Percentiles rank a stretch among this genome's conserved stretches.
Evolutionary conservation across 202 grass and related monocot genomes (phyloP).

Genomic region (Bolboschoenoplectus hybrid): DNA sequence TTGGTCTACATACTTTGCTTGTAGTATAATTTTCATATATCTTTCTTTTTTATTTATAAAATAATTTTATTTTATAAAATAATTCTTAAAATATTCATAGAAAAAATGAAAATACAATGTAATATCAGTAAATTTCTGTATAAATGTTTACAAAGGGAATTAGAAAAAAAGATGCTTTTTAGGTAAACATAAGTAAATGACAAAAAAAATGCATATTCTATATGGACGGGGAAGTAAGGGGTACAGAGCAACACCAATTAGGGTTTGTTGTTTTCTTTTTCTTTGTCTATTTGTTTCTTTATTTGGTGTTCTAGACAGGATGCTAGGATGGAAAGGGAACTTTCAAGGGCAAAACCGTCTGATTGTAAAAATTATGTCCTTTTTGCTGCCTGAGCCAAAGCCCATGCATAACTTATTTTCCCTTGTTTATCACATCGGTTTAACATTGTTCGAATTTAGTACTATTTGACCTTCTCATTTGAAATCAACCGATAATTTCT

Average conservation of each 20-base stretch:
- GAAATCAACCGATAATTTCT: neutral
- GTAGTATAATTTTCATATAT: neutral
- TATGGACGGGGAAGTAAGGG: neutral
- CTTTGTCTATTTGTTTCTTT: neutral
- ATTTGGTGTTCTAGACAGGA: conserved; percentile 1
- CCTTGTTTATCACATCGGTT: neutral
- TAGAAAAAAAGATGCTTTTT: neutral
- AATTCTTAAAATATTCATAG: neutral
- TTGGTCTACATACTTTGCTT: neutral
- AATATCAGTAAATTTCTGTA: neutral
- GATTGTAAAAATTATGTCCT: neutral
- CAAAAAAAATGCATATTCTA: too few relatives aligned
- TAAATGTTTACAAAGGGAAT: too few relatives aligned
- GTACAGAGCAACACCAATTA: neutral
- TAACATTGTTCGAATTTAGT: neutral
- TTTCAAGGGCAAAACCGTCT: neutral
- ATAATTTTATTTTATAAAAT: neutral
- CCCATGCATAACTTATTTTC: neutral
- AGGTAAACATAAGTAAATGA: too few relatives aligned
- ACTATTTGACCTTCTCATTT: neutral
- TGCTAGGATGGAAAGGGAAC: neutral
- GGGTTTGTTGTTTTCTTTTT: neutral
- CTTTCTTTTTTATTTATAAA: too few relatives aligned
- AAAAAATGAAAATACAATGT: neutral
- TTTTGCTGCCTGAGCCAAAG: neutral